Base-by-base conservation (phyloP, 2,329 filamentous ascomycete genomes). In the Aspergillus vadensis region DNA sequence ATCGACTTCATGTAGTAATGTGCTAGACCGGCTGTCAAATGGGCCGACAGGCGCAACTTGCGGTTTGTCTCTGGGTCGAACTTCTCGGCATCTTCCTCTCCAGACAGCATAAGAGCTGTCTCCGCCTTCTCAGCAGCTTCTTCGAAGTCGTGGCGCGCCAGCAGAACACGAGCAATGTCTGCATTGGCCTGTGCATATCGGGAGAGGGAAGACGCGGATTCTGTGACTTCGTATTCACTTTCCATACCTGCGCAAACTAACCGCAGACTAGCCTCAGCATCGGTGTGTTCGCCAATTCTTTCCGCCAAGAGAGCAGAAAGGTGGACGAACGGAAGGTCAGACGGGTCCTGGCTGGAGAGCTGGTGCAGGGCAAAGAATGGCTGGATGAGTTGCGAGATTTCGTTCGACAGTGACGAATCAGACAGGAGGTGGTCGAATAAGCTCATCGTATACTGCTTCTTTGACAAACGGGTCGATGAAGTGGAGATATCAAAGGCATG, bases 401-500 rank as follows among this genome's bases (percentile, higher is more conserved):
- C 69, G 82, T 82, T 75, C 72, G 83, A 62, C 77, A 70, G 65
- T 71, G 81, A 36, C 1, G 86, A 78, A 1, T 85, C 84, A 1
- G 85, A 81, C 14, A 92, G 74, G 6, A 97, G 81, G 65, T 91
- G 83, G 69, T 99, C 94, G 72, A 99, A 98, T 51, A 91, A 83
- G 1, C 91, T 90, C 0, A 89, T 80, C 0, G 91, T 84, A 72
- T 93, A 98, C 72, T 94, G 91, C 30, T 88, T 86, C 72, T 92
- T 91, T 0, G 89, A 87, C 4, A 92, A 81, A 2, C 88, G 74
- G 0, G 89, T 88, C 0, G 90, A 90, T 0, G 91, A 89, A 62
- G 92, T 91, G 0, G 92, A 88, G 52, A 99, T 94, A 64, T 96
- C 93, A 80, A 97, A 95, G 0, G 95, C 94, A 72, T 99, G 95